phyloP scores from a whole-genome alignment of 352 stramenopile species.

The Phytophthora foliorum region DNA sequence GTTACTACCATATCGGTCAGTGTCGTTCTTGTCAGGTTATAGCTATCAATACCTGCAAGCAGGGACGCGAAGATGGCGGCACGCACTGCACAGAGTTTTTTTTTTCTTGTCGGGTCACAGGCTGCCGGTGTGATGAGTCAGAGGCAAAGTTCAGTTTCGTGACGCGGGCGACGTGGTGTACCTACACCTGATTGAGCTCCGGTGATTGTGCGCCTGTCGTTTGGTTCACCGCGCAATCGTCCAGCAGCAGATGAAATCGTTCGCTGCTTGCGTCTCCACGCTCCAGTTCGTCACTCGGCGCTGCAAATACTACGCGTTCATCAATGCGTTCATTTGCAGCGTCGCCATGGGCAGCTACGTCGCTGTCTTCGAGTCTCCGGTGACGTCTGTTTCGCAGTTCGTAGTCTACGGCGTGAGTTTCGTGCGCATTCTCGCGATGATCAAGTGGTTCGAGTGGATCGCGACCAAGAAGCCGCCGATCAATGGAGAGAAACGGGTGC shows the following conservation, averaged over 20 bases:
- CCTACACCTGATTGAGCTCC: constrained; percentile 6
- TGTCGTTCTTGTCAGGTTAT: too few species aligned
- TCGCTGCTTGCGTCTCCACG: constrained; percentile 4
- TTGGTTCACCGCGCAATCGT: constrained; percentile 31
- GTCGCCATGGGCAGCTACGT: constrained; percentile 49
- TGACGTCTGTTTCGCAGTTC: constrained; percentile 1
- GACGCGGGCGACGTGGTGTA: constrained; percentile 24
- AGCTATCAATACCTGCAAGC: too few species aligned
- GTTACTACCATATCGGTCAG: too few species aligned
- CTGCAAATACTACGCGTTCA: constrained; percentile 83
- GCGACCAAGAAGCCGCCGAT: constrained; percentile 76
- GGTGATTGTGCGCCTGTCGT: constrained; percentile 41
- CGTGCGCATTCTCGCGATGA: constrained; percentile 65
- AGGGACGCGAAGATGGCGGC: too few species aligned
- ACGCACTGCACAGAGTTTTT: too few species aligned
- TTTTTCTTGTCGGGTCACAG: too few species aligned
- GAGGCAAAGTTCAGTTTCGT: constrained; percentile 26
- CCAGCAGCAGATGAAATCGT: constrained; percentile 24
- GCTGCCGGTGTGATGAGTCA: too few species aligned
- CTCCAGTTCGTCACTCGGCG: constrained; percentile 51
- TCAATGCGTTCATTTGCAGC: constrained; percentile 86
- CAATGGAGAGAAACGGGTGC: constrained; percentile 62
- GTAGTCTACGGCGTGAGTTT: constrained; percentile 57
- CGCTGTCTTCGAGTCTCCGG: constrained; percentile 23
- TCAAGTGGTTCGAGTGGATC: constrained; percentile 88